These are phyloP conservation scores for Toxicodendron radicans DNA, from an alignment of 345 rosid genomes.

Conservation along the genomic window DNA sequence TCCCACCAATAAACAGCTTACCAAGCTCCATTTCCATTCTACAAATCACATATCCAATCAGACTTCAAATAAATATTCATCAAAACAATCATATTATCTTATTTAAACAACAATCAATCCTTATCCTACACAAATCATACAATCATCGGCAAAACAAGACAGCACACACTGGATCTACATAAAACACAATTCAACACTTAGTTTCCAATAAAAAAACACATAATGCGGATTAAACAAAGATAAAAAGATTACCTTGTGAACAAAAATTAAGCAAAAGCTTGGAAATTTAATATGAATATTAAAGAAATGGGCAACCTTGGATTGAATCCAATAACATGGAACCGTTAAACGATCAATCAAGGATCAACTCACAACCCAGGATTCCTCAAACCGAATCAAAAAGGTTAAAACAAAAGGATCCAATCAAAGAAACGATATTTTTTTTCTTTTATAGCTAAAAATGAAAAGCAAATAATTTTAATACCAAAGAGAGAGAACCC, in stretches of 20 bases:
- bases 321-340: conserved; percentile 39
- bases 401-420: conserved; percentile 24
- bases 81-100: not conserved
- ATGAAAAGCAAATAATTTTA: conserved; percentile 11
- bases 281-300: conserved; percentile 21
- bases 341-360: conserved; percentile 38
- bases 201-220: conserved; percentile 23
- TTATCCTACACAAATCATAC: conserved; percentile 5
- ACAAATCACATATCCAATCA: conserved; percentile 22
- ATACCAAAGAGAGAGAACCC: conserved; percentile 33
- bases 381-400: conserved; percentile 35
- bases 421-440: conserved; percentile 19
- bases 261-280: conserved; percentile 26
- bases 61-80: conserved; percentile 14
- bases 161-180: conserved; percentile 28
- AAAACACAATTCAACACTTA: conserved; percentile 21
- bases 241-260: conserved; percentile 36
- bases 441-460: too few species aligned
- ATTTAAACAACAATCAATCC: conserved; percentile 1
- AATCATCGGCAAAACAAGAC: conserved; percentile 1
- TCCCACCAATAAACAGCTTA: conserved; percentile 91
- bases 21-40: conserved; percentile 88
- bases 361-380: conserved; percentile 51
- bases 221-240: conserved; percentile 44
- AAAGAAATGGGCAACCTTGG: conserved; percentile 43